Base-by-base conservation (phyloP, 805 yeast genomes). In the Monosporozyma unispora region DNA sequence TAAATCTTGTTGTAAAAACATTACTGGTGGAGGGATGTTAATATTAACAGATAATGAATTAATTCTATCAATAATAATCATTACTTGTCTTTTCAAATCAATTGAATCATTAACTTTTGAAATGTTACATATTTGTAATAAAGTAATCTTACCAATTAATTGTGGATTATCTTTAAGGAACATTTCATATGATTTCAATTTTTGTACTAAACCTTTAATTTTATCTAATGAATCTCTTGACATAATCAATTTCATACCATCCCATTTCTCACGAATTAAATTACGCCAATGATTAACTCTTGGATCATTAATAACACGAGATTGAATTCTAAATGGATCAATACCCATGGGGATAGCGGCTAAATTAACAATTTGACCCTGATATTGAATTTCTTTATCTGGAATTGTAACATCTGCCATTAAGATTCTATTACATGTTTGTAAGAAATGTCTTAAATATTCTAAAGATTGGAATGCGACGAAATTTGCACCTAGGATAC, bases 391-490 rank as follows among this genome's bases (percentile, higher is more conserved):
- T 38, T 71, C 74, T 46, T 67, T 68, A 21, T 77, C 79, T 45
- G 78, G 46, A 6, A 35, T 23, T 43, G 78, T 78, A 18, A 85
- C 78, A 67, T 91, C 97, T 0, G 95, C 89, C 55, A 89, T 79
- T 37, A 93, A 68, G 37, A 93, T 72, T 48, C 96, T 74, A 57
- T 85, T 87, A 60, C 96, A 82, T 2, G 97, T 88, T 69, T 91
- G 97, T 50, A 86, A 70, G 67, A 93, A 93, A 67, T 93, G 99
- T 59, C 95, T 80, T 28, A 87, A 91, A 58, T 90, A 91, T 66
- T 93, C 99, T 21, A 81, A 81, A 11, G 91, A 89, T 66, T 93
- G 99, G 71, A 93, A 90, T 2, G 90, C 82, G 45, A 93, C 77
- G 51, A 84, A 80, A 62, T 87, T 88, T 1, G 98, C 91, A 12